A percentile compares a stretch with the other conserved stretches of the same genome.
These are phyloP conservation scores for Pseudodiploospora longispora DNA, from an alignment of 2,329 filamentous ascomycete species.

Conservation along the genomic window DNA sequence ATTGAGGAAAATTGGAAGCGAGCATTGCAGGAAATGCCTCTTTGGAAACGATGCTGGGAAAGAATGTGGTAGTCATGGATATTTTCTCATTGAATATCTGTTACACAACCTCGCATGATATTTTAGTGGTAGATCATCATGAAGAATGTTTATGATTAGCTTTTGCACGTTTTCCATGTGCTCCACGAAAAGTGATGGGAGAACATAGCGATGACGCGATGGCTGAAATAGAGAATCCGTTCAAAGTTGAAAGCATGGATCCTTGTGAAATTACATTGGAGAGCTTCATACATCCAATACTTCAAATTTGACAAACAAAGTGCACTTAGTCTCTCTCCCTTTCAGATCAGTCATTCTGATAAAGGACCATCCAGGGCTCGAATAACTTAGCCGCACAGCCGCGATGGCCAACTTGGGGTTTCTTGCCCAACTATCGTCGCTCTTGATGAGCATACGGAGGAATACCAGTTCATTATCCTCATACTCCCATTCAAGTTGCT, in stretches of 20 bases:
- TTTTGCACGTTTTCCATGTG: no score
- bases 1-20: constrained; percentile 36
- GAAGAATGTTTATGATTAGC: no score
- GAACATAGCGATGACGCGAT: no score
- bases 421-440: constrained; percentile 51
- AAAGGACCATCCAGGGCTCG: constrained; percentile 51
- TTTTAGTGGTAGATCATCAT: no score
- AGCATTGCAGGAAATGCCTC: constrained; percentile 27
- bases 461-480: constrained; percentile 60
- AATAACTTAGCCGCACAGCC: constrained; percentile 52
- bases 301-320: constrained; percentile 54
- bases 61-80: constrained; percentile 24
- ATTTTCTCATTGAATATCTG: no score
- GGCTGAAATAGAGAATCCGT: no score
- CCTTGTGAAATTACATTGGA: no score
- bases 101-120: no score
- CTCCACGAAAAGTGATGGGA: no score
- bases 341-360: constrained; percentile 57
- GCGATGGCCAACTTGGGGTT: constrained; percentile 57
- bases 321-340: constrained; percentile 55
- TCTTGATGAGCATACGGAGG: constrained; percentile 57
- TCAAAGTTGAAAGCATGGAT: no score
- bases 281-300: constrained; percentile 34
- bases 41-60: constrained; percentile 29
- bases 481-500: constrained; percentile 59